Evolutionary conservation across 306 rosid species (phyloP).

Genomic region (Albizia julibrissin): DNA sequence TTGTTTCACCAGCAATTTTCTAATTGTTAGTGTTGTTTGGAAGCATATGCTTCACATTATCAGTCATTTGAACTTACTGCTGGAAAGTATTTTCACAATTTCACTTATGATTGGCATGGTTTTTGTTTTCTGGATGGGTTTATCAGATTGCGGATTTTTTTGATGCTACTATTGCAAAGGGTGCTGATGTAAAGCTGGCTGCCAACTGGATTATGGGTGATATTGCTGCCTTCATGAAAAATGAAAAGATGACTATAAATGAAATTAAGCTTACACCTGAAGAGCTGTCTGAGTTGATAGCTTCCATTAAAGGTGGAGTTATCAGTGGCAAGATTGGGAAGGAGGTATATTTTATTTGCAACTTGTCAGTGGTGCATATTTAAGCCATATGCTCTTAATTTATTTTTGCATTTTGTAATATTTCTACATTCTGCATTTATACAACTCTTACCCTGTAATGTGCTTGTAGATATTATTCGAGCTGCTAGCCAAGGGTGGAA

Average conservation of each 20-base stretch:
- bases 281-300: conserved; percentile 85
- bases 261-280: conserved; percentile 79
- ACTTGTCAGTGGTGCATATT: conserved; percentile 11
- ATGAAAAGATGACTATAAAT: conserved; percentile 74
- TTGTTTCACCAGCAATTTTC: neutral
- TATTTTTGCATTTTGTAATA: neutral
- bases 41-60: conserved; percentile 12
- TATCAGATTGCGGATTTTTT: conserved; percentile 80
- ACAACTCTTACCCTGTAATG: conserved; percentile 13
- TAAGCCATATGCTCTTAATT: neutral
- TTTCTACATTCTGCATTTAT: conserved; percentile 18
- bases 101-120: conserved; percentile 28
- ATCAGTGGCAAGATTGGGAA: conserved; percentile 97
- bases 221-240: conserved; percentile 86
- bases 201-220: conserved; percentile 98
- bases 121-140: conserved; percentile 36
- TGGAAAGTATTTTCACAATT: conserved; percentile 3
- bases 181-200: conserved; percentile 84
- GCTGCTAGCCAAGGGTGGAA: conserved; percentile 90
- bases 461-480: conserved; percentile 76
- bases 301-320: conserved; percentile 70
- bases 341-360: conserved; percentile 58
- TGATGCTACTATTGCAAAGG: conserved; percentile 75
- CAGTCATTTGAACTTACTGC: conserved; percentile 16
- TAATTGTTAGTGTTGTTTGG: conserved; percentile 1